phyloP scores from a whole-genome alignment of 2,329 filamentous ascomycete species.

The Colletotrichum sojae region DNA sequence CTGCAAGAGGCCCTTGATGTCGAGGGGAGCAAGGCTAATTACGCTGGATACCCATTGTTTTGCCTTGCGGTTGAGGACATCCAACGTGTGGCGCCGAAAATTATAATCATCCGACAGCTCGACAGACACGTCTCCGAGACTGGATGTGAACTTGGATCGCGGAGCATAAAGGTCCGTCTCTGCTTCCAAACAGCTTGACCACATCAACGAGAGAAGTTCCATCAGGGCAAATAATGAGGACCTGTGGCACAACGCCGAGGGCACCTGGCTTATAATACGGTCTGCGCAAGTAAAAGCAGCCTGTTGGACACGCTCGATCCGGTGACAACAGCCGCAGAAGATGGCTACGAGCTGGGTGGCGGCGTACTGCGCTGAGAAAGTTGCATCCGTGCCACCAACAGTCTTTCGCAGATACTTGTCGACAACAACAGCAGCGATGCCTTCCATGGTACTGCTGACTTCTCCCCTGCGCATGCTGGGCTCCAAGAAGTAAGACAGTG shows the following conservation, averaged over 20 bases:
- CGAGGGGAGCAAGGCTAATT: constrained; percentile 88
- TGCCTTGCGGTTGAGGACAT: constrained; percentile 82
- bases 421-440: constrained; percentile 77
- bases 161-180: constrained; percentile 96
- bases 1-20: constrained; percentile 95
- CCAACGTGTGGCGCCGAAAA: constrained; percentile 84
- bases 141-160: constrained; percentile 83
- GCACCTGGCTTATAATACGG: constrained; percentile 85
- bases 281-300: constrained; percentile 88
- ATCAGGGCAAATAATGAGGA: constrained; percentile 92
- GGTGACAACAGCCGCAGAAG: constrained; percentile 92
- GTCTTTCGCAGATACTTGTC: constrained; percentile 85
- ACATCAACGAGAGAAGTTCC: constrained; percentile 94
- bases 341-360: constrained; percentile 88
- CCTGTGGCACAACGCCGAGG: constrained; percentile 91
- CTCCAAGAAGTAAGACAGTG: constrained; percentile 94
- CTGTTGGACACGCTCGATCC: constrained; percentile 91
- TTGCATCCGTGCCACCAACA: constrained; percentile 77
- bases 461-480: constrained; percentile 80
- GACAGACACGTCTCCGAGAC: constrained; percentile 82
- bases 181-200: constrained; percentile 92
- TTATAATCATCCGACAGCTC: constrained; percentile 95
- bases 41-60: constrained; percentile 85
- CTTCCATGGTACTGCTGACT: constrained; percentile 75
- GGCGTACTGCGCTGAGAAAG: constrained; percentile 92